These are phyloP conservation scores for Xylaria sp. DNA, from an alignment of 2,329 filamentous ascomycete species.

Conservation along the genomic window DNA sequence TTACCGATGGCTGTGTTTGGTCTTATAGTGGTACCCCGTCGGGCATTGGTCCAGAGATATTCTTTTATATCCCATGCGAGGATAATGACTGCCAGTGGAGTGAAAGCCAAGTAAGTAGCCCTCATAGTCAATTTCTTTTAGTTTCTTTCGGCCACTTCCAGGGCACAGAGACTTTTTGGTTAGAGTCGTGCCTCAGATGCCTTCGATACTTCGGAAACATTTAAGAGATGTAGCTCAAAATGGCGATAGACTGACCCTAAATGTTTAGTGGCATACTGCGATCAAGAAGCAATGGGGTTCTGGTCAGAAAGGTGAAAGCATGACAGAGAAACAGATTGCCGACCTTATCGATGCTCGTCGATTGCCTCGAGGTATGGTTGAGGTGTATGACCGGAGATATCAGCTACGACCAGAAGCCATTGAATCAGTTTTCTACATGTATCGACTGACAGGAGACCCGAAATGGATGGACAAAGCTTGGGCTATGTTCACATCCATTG, in stretches of 20 bases:
- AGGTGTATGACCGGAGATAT: constrained; percentile 67
- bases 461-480: constrained; percentile 75
- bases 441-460: constrained; percentile 74
- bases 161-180: background rate
- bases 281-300: constrained; percentile 45
- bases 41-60: constrained; percentile 71
- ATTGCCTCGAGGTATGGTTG: constrained; percentile 65
- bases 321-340: constrained; percentile 48
- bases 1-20: constrained; percentile 73
- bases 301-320: constrained; percentile 34
- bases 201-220: background rate
- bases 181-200: background rate
- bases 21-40: constrained; percentile 66
- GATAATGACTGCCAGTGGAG: constrained; percentile 48
- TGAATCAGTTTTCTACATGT: constrained; percentile 82
- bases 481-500: constrained; percentile 76
- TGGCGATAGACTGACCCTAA: constrained; percentile 4
- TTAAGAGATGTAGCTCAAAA: background rate
- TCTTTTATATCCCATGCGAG: constrained; percentile 57
- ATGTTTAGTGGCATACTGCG: constrained; percentile 39
- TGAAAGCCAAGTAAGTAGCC: constrained; percentile 38
- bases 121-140: background rate
- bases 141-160: background rate
- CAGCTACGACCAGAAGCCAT: constrained; percentile 81
- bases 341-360: constrained; percentile 54